Percentiles rank a stretch among this genome's conserved stretches.
phyloP scores from a whole-genome alignment of 306 rosid genomes.

The Prinsepia uniflora region DNA sequence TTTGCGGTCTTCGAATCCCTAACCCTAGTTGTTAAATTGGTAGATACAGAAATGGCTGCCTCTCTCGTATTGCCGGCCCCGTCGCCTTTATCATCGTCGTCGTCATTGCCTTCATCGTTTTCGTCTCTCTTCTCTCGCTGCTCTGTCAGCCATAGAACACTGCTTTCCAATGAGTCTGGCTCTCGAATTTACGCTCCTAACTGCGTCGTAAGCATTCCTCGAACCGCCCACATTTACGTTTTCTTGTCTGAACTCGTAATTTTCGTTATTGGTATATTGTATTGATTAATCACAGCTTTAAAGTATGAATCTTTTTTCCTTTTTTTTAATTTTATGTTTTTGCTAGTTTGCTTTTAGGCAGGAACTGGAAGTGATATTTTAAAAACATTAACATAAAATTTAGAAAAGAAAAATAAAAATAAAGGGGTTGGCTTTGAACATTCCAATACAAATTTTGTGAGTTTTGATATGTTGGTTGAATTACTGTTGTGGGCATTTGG shows the following conservation, averaged over 20 bases:
- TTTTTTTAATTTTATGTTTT: no score
- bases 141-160: slow-evolving; percentile 21
- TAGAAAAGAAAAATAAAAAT: neutral
- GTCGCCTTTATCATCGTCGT: slow-evolving; percentile 25
- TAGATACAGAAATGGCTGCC: slow-evolving; percentile 47
- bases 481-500: neutral
- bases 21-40: slow-evolving; percentile 1
- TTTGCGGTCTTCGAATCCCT: slow-evolving; percentile 1
- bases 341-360: neutral
- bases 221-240: neutral
- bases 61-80: slow-evolving; percentile 42
- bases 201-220: slow-evolving; percentile 35
- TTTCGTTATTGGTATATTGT: neutral
- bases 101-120: slow-evolving; percentile 30
- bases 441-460: neutral
- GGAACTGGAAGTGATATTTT: neutral
- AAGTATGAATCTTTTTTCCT: neutral
- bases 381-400: neutral
- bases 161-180: slow-evolving; percentile 29
- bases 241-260: neutral
- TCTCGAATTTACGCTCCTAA: slow-evolving; percentile 27
- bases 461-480: neutral
- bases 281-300: neutral
- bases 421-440: neutral
- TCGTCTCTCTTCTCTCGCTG: slow-evolving; percentile 34